phyloP scores from a whole-genome alignment of 2,329 filamentous ascomycete genomes.

The Tolypocladium inflatum region DNA sequence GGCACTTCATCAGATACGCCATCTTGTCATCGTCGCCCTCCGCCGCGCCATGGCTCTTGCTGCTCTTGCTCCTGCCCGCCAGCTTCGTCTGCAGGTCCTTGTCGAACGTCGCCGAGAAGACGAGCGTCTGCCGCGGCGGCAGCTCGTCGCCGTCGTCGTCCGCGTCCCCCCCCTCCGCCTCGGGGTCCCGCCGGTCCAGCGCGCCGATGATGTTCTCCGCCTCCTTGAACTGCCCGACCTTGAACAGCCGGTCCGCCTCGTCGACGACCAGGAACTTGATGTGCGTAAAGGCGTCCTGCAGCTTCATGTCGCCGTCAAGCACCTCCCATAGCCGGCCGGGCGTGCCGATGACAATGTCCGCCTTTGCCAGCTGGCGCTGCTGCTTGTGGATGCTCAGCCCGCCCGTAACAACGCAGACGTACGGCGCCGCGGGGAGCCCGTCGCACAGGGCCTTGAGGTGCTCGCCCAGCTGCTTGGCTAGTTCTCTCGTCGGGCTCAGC shows the following conservation, averaged over 20 bases:
- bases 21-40: slow-evolving; percentile 67
- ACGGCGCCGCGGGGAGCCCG: slow-evolving; percentile 49
- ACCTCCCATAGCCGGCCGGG: slow-evolving; percentile 94
- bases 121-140: slow-evolving; percentile 67
- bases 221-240: slow-evolving; percentile 92
- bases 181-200: slow-evolving; percentile 63
- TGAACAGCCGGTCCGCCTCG: slow-evolving; percentile 85
- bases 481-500: slow-evolving; percentile 82
- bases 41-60: slow-evolving; percentile 17
- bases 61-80: slow-evolving; percentile 56
- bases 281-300: slow-evolving; percentile 60
- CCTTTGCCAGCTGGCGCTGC: slow-evolving; percentile 69
- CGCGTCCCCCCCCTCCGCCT: slow-evolving; percentile 38
- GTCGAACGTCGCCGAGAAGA: slow-evolving; percentile 95
- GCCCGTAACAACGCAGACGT: slow-evolving; percentile 83
- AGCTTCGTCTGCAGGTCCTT: slow-evolving; percentile 87
- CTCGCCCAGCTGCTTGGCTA: slow-evolving; percentile 82
- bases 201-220: slow-evolving; percentile 78
- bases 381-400: slow-evolving; percentile 94
- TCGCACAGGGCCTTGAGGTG: slow-evolving; percentile 71
- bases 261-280: slow-evolving; percentile 84
- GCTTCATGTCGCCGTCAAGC: slow-evolving; percentile 61
- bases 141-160: slow-evolving; percentile 36
- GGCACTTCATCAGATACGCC: slow-evolving; percentile 83
- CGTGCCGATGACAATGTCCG: slow-evolving; percentile 88